phyloP scores from a whole-genome alignment of 2,329 filamentous ascomycete genomes.

The Cryoendolithus antarcticus region DNA sequence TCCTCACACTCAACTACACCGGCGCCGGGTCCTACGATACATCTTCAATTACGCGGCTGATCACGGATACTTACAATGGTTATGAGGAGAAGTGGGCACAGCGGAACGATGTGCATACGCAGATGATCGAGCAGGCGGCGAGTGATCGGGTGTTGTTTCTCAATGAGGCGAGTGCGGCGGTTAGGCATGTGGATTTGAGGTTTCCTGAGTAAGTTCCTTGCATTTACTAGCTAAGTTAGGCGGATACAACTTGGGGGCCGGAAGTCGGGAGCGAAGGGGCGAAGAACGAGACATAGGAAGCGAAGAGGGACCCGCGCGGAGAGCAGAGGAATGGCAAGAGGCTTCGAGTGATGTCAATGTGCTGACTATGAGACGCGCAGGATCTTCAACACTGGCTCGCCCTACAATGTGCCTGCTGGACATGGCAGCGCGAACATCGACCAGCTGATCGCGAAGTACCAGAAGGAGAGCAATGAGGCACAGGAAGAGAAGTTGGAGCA shows the following conservation, averaged over 20 bases:
- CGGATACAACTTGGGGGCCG: too few relatives aligned
- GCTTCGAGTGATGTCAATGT: too few relatives aligned
- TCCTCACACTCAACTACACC: constrained; percentile 31
- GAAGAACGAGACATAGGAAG: too few relatives aligned
- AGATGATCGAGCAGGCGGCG: constrained; percentile 50
- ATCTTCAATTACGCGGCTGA: constrained; percentile 34
- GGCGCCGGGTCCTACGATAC: constrained; percentile 28
- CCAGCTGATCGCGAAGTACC: constrained; percentile 49
- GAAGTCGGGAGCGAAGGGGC: too few relatives aligned
- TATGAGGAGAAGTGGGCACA: constrained; percentile 41
- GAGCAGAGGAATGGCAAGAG: too few relatives aligned
- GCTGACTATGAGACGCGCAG: constrained; percentile 25
- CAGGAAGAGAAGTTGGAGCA: constrained; percentile 44
- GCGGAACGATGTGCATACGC: constrained; percentile 48
- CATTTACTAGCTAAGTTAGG: too few relatives aligned
- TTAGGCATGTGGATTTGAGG: constrained; percentile 40
- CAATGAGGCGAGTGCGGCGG: constrained; percentile 33
- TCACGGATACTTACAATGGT: constrained; percentile 45
- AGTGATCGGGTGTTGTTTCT: constrained; percentile 49
- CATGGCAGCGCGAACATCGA: constrained; percentile 45
- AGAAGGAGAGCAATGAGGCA: constrained; percentile 43
- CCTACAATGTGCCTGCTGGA: constrained; percentile 53
- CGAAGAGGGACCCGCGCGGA: too few relatives aligned
- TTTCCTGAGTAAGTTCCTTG: constrained; percentile 49
- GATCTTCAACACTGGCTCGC: constrained; percentile 49